phyloP scores from a whole-genome alignment of 345 rosid genomes.

The Pistacia vera region DNA sequence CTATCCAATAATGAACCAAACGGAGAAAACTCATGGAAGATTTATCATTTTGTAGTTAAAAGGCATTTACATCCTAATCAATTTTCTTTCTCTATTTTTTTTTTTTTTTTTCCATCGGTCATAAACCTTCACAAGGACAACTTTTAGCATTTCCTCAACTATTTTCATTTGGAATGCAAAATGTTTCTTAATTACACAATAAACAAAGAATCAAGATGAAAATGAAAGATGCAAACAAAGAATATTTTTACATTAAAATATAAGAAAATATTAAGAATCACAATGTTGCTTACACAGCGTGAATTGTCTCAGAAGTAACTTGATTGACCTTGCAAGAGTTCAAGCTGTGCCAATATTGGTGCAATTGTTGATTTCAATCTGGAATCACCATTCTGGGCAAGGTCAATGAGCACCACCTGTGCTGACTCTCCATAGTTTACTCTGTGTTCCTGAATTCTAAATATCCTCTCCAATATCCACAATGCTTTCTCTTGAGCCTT shows the following conservation, averaged over 20 bases:
- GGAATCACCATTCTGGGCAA: slow-evolving; percentile 55
- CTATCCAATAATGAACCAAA: too few relatives aligned
- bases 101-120: too few relatives aligned
- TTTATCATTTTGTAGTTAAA: too few relatives aligned
- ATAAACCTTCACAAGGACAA: neutral
- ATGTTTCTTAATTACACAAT: neutral
- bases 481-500: slow-evolving; percentile 62
- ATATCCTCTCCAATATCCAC: slow-evolving; percentile 57
- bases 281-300: neutral
- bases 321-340: slow-evolving; percentile 57
- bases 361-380: slow-evolving; percentile 48
- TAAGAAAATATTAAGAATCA: neutral
- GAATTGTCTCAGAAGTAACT: slow-evolving; percentile 51
- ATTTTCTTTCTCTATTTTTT: too few relatives aligned
- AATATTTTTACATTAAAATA: neutral
- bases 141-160: neutral
- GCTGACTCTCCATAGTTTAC: slow-evolving; percentile 46
- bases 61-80: too few relatives aligned
- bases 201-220: neutral
- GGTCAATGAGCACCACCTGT: slow-evolving; percentile 55
- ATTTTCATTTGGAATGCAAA: neutral
- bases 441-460: slow-evolving; percentile 46
- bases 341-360: slow-evolving; percentile 56
- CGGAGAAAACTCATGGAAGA: too few relatives aligned
- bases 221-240: slow-evolving; percentile 4